phyloP scores from a whole-genome alignment of 1,139 yeast genomes.

The Diutina neorugosa region DNA sequence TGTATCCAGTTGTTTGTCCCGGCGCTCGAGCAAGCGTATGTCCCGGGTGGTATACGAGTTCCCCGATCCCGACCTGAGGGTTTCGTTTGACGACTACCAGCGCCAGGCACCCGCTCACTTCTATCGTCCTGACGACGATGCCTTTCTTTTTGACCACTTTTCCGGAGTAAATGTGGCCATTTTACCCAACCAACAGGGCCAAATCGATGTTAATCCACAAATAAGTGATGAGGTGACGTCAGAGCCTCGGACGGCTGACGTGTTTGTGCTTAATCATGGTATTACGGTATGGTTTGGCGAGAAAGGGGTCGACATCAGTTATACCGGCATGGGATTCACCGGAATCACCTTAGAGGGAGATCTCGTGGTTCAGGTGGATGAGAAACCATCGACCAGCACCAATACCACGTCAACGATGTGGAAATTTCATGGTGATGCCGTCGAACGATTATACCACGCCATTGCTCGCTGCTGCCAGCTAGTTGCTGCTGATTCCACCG shows the following conservation, averaged over 20 bases:
- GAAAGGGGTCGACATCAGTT: slow-evolving; percentile 28
- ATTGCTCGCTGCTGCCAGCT: slow-evolving; percentile 28
- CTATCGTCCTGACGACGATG: slow-evolving; percentile 27
- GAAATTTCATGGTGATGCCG: background rate
- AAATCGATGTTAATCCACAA: slow-evolving; percentile 8
- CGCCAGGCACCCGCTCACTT: slow-evolving; percentile 30
- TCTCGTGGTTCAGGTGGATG: slow-evolving; percentile 20
- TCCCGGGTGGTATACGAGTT: slow-evolving; percentile 15
- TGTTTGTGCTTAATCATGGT: slow-evolving; percentile 28
- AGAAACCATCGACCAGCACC: background rate
- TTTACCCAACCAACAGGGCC: background rate
- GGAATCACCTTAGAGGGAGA: slow-evolving; percentile 17
- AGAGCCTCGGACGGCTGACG: slow-evolving; percentile 8
- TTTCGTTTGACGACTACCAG: slow-evolving; percentile 21
- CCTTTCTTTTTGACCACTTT: slow-evolving; percentile 27
- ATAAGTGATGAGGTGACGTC: slow-evolving; percentile 10
- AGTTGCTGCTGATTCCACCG: slow-evolving; percentile 14
- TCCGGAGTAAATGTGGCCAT: slow-evolving; percentile 11
- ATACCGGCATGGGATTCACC: slow-evolving; percentile 25
- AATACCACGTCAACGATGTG: slow-evolving; percentile 1
- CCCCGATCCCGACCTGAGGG: slow-evolving; percentile 33
- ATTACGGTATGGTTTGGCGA: slow-evolving; percentile 26
- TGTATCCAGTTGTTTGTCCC: background rate
- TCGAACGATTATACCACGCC: slow-evolving; percentile 19
- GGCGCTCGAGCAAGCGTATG: background rate